Conservation (phyloP, 352 stramenopile species). For the Globisporangium emineosum region DNA sequence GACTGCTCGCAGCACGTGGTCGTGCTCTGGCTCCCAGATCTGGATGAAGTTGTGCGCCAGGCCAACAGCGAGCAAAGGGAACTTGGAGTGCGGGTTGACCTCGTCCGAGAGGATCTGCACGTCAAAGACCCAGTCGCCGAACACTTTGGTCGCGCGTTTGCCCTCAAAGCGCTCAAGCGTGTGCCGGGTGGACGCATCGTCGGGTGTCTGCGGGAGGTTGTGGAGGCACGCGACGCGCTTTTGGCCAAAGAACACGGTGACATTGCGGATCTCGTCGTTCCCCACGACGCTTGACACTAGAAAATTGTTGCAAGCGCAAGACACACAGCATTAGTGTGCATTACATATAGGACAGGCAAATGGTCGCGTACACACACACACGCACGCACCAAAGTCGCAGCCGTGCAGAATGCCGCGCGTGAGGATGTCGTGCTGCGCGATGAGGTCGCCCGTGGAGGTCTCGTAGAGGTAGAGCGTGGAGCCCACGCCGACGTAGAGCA, state of each 20-base stretch:
- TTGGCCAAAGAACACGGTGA: constrained; percentile 74
- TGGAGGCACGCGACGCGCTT: constrained; percentile 66
- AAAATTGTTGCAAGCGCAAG: background rate
- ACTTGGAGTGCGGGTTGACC: constrained; percentile 12
- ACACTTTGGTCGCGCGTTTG: constrained; percentile 41
- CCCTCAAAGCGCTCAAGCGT: constrained; percentile 28
- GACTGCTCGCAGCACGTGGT: constrained; percentile 48
- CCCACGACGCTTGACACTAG: constrained; percentile 7
- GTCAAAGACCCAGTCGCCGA: constrained; percentile 85
- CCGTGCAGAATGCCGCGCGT: constrained; percentile 72
- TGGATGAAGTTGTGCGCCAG: constrained; percentile 85
- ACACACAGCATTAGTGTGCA: background rate
- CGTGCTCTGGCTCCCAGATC: constrained; percentile 51
- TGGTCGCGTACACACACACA: background rate
- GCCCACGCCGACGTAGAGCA: constrained; percentile 76
- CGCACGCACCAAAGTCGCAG: constrained; percentile 51
- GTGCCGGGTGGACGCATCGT: constrained; percentile 11
- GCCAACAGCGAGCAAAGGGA: constrained; percentile 54
- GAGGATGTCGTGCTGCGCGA: constrained; percentile 44
- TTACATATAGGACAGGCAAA: background rate
- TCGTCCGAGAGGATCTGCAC: constrained; percentile 52
- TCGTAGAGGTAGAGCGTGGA: constrained; percentile 66
- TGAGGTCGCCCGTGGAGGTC: constrained; percentile 38
- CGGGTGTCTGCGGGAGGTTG: constrained; percentile 40
- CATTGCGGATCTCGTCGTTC: constrained; percentile 12